Evolutionary conservation across 2,329 filamentous ascomycete species (phyloP).

Genomic region (Cladophialophora exuberans): DNA sequence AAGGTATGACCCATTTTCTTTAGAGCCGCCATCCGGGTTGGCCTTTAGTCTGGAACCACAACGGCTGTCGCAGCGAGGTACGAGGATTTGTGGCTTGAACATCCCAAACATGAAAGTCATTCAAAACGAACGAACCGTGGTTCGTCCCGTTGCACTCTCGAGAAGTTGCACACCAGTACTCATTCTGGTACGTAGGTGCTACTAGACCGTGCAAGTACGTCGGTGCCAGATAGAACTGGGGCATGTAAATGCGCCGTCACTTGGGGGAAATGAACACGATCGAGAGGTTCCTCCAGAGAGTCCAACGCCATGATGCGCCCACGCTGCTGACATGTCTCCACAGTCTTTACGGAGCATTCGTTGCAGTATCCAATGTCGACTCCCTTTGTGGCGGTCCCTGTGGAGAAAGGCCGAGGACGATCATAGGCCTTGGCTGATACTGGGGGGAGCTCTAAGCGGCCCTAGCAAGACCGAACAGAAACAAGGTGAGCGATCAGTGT

Average conservation of each 20-base stretch:
- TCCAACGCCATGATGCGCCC: slow-evolving; percentile 1
- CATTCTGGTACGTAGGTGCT: too few relatives aligned
- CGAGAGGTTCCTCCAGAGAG: not conserved
- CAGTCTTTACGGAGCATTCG: too few relatives aligned
- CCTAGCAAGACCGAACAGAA: slow-evolving; percentile 13
- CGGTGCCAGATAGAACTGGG: too few relatives aligned
- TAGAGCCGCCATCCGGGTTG: slow-evolving; percentile 6
- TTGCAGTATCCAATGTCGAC: slow-evolving; percentile 5
- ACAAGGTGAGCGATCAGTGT: slow-evolving; percentile 2
- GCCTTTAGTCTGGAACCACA: slow-evolving; percentile 4
- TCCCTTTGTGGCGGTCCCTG: slow-evolving; percentile 15
- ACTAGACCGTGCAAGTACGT: too few relatives aligned
- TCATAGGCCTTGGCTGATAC: slow-evolving; percentile 19
- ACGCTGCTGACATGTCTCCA: slow-evolving; percentile 8
- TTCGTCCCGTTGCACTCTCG: too few relatives aligned
- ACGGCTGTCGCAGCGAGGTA: too few relatives aligned
- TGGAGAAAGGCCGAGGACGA: slow-evolving; percentile 29
- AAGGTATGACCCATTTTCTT: slow-evolving; percentile 7
- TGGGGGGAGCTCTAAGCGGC: slow-evolving; percentile 19
- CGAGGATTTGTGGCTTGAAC: too few relatives aligned
- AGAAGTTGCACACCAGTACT: too few relatives aligned
- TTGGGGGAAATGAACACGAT: not conserved
- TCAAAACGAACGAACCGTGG: too few relatives aligned
- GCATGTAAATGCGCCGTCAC: not conserved
- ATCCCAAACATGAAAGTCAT: too few relatives aligned